Base-by-base conservation (phyloP, 2,329 filamentous ascomycete genomes). In the Alternaria burnsii region DNA sequence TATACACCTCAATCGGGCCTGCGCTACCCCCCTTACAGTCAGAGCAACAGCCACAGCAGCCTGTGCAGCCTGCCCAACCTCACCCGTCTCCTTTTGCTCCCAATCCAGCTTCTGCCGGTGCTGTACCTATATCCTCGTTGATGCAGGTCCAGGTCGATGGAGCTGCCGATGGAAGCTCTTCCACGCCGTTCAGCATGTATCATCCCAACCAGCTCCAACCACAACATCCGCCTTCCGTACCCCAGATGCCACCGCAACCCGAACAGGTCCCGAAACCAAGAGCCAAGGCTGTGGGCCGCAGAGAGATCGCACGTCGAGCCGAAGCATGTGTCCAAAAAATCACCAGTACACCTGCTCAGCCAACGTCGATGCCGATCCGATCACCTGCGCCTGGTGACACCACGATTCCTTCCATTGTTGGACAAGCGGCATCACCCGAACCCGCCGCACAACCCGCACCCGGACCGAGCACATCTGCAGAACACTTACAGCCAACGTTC, bases 1-100 rank as follows among this genome's bases (percentile, higher is more conserved):
- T 97, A 16, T 95, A 92, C 74, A 84, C 85, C 18, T 86, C 89
- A 30, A 81, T 93, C 50, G 88, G 88, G 2, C 86, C 86, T 42
- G 83, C 82, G 4, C 79, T 93, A n/a, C 79, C 84, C 46, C 74
- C 73, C 8, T 59, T 76, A 80, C 85, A 22, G 81, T 66, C 85
- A 78, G 68, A 85, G 61, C 69, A 75, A 55, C 66, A 65, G 44
- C 72, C 65, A 38, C 71, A 65, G 32, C 71, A 65, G 40, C 52
- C 68, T 55, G 61, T 56, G 16, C 61, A 63, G 40, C 59, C 59
- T n/a, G 32, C 52, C 3, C 59, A 53, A 22, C 44, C 62, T 50
- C 50, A 54, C 16, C 22, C 63, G 40, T 38, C 54, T n/a, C 58
- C 59, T 16, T 51, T 54, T 54, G 57, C 43, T 8, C 14, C 20